Conservation (phyloP, 169 alveolate genomes). For the Miamiensis avidus region DNA sequence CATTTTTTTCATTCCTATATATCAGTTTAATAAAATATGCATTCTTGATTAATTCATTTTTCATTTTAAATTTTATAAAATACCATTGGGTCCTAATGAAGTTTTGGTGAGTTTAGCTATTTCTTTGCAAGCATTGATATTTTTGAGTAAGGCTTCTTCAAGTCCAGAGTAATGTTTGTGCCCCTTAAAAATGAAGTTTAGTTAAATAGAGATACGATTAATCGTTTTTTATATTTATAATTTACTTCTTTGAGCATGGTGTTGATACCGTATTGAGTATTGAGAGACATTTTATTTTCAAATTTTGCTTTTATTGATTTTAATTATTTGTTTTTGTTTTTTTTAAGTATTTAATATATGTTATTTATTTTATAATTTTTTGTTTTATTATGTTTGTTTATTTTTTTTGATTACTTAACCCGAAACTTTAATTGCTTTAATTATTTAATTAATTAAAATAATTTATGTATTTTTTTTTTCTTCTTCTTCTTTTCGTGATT, state of each 20-base stretch:
- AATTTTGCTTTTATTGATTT: neutral
- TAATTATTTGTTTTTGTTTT: constrained; percentile 15
- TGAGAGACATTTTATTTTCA: neutral
- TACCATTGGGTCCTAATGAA: constrained; percentile 96
- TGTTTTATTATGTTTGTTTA: constrained; percentile 6
- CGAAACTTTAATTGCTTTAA: neutral
- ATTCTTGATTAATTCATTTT: constrained; percentile 8
- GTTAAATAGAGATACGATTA: neutral
- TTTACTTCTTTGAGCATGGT: constrained; percentile 27
- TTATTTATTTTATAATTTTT: neutral
- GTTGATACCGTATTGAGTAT: constrained; percentile 19
- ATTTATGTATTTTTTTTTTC: neutral
- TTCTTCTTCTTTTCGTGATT: too few species aligned
- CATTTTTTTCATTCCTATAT: constrained; percentile 94
- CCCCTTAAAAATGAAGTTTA: neutral
- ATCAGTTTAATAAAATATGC: neutral
- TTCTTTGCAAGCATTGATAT: constrained; percentile 95
- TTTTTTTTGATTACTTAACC: neutral
- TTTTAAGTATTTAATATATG: neutral
- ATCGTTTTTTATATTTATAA: neutral
- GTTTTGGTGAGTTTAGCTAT: constrained; percentile 94
- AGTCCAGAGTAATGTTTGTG: constrained; percentile 85
- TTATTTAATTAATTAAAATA: neutral
- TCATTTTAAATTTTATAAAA: neutral
- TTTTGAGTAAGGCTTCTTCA: constrained; percentile 92